Conservation (phyloP, 2,329 filamentous ascomycete species). For the Phialocephala sp. region DNA sequence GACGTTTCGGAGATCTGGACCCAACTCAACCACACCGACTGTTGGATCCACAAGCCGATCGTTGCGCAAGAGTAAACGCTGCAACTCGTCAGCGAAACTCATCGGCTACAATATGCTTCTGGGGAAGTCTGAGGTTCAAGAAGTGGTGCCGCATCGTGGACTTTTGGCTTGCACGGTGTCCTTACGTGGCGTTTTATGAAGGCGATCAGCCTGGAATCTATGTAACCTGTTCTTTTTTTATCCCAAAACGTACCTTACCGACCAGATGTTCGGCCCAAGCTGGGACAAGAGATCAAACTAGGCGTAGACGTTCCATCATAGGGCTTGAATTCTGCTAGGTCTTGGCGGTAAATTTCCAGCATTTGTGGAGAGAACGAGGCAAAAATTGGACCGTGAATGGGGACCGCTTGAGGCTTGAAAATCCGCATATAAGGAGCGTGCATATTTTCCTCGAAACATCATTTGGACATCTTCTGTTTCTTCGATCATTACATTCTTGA, state of each 20-base stretch:
- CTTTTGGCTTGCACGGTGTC: constrained; percentile 4
- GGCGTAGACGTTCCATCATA: constrained; percentile 24
- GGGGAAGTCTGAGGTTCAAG: constrained; percentile 6
- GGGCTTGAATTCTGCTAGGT: constrained; percentile 20
- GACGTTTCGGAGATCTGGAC: constrained; percentile 6
- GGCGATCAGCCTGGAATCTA: constrained; percentile 18
- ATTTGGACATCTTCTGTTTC: constrained; percentile 33
- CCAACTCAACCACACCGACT: neutral
- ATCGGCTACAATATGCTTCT: constrained; percentile 7
- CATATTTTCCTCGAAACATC: constrained; percentile 19
- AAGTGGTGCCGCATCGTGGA: constrained; percentile 14
- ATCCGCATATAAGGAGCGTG: constrained; percentile 17
- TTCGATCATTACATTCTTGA: constrained; percentile 31
- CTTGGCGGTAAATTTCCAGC: constrained; percentile 13
- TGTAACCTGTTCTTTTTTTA: constrained; percentile 19
- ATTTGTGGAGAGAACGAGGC: constrained; percentile 7
- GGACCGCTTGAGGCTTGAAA: constrained; percentile 7
- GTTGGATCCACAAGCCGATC: constrained; percentile 9
- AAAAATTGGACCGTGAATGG: constrained; percentile 15
- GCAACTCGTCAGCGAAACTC: constrained; percentile 6
- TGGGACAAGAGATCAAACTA: constrained; percentile 19
- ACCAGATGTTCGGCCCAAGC: constrained; percentile 10
- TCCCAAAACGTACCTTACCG: constrained; percentile 8
- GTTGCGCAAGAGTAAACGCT: constrained; percentile 8
- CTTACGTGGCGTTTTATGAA: constrained; percentile 19